phyloP scores from a whole-genome alignment of 164 flowering plant species.

The Vitis vinifera region DNA sequence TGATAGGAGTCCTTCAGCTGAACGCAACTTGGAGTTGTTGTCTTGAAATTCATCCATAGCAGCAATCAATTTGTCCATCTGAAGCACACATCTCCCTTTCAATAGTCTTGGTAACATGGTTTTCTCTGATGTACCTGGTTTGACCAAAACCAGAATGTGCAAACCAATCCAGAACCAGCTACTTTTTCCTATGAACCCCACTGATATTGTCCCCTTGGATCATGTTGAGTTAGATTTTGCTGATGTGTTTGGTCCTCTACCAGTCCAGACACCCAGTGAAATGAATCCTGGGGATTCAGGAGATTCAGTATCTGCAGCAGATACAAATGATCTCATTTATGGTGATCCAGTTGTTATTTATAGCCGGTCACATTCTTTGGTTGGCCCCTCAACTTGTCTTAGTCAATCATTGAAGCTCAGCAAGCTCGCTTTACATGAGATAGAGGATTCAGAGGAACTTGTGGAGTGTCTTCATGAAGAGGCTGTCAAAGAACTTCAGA shows the following conservation, averaged over 20 bases:
- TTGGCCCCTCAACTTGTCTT: constrained; percentile 65
- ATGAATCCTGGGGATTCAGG: constrained; percentile 25
- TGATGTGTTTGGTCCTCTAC: constrained; percentile 85
- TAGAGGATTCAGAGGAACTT: constrained; percentile 43
- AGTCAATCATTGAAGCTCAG: constrained; percentile 54
- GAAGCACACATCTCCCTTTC: not conserved
- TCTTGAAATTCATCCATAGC: constrained; percentile 24
- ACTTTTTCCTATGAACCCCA: constrained; percentile 35
- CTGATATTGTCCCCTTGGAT: constrained; percentile 46
- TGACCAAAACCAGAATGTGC: constrained; percentile 21
- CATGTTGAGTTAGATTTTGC: constrained; percentile 74
- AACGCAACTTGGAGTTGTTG: constrained; percentile 9
- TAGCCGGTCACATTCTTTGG: constrained; percentile 74
- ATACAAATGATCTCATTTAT: constrained; percentile 37
- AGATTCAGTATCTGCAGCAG: constrained; percentile 14
- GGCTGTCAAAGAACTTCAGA: constrained; percentile 24
- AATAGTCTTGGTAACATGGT: constrained; percentile 47
- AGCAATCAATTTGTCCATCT: constrained; percentile 11
- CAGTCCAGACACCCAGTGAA: constrained; percentile 42
- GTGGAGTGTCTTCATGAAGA: constrained; percentile 32
- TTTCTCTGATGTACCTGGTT: constrained; percentile 45
- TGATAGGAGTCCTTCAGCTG: constrained; percentile 54
- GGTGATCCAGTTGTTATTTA: constrained; percentile 61
- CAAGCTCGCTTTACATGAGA: constrained; percentile 53
- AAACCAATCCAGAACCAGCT: constrained; percentile 35